Evolutionary conservation across 192 early-diverging fungal species (phyloP).

Genomic region (Backusella mclennaniae): DNA sequence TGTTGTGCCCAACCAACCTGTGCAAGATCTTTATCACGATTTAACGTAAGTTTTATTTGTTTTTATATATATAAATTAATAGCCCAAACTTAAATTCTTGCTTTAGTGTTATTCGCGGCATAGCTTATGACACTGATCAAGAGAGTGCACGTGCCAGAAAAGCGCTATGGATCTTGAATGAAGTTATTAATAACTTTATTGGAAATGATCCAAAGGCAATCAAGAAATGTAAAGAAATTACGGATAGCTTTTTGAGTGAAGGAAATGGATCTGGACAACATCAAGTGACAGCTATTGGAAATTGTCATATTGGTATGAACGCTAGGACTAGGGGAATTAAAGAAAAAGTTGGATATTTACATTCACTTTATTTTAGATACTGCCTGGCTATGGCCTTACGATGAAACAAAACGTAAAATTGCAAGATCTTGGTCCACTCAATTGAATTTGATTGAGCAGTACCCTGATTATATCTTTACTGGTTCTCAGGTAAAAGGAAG

Average conservation of each 20-base stretch:
- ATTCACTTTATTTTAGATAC: slow-evolving; percentile 44
- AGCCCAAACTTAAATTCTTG: background rate
- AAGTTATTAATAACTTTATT: slow-evolving; percentile 73
- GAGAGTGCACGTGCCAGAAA: slow-evolving; percentile 71
- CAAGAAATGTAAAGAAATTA: slow-evolving; percentile 39
- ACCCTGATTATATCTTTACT: slow-evolving; percentile 88
- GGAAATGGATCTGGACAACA: slow-evolving; percentile 62
- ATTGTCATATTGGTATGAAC: slow-evolving; percentile 61
- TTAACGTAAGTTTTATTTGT: slow-evolving; percentile 22
- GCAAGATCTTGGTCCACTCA: slow-evolving; percentile 84
- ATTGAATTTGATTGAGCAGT: slow-evolving; percentile 77
- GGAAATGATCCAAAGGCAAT: slow-evolving; percentile 48
- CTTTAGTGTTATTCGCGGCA: slow-evolving; percentile 61
- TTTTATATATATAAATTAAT: background rate
- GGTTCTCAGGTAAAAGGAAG: slow-evolving; percentile 67
- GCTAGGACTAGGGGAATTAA: background rate
- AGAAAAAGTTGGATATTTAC: slow-evolving; percentile 44
- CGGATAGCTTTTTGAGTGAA: slow-evolving; percentile 64
- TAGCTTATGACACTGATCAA: slow-evolving; percentile 67
- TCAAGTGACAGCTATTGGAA: slow-evolving; percentile 84
- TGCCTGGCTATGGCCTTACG: slow-evolving; percentile 97
- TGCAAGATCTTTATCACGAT: slow-evolving; percentile 71
- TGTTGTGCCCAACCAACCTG: slow-evolving; percentile 63
- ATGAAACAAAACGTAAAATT: slow-evolving; percentile 95
- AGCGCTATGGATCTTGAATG: slow-evolving; percentile 77